phyloP scores from a whole-genome alignment of 768 basidiomycete genomes.

The Boletus sp. region DNA sequence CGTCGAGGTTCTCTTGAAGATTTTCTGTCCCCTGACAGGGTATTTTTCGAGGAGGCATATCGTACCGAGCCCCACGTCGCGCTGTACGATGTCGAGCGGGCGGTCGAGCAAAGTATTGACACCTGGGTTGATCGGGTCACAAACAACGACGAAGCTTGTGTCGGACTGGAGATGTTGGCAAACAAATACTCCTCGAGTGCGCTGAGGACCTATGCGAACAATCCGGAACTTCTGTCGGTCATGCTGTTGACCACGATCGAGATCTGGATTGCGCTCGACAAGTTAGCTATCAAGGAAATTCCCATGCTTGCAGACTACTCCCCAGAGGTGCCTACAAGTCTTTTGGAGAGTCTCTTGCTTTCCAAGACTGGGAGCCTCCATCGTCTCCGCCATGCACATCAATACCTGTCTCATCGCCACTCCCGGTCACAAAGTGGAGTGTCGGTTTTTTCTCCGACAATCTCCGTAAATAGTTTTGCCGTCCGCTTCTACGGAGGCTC shows the following conservation, averaged over 20 bases:
- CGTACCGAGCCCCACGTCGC: not conserved
- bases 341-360: constrained; percentile 30
- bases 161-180: constrained; percentile 23
- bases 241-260: too few relatives aligned
- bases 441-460: constrained; percentile 35
- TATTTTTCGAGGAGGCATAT: not conserved
- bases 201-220: constrained; percentile 23
- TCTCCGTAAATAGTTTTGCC: constrained; percentile 26
- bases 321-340: constrained; percentile 30
- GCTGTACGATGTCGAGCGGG: not conserved
- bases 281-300: constrained; percentile 13
- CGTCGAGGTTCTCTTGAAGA: constrained; percentile 10
- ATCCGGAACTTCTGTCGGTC: not conserved
- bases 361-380: constrained; percentile 26
- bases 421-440: constrained; percentile 4
- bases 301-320: constrained; percentile 3
- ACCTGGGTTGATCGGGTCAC: constrained; percentile 30
- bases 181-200: constrained; percentile 29
- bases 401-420: constrained; percentile 35
- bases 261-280: constrained; percentile 26
- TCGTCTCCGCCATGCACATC: constrained; percentile 27
- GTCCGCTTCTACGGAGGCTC: constrained; percentile 35
- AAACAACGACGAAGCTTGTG: constrained; percentile 10
- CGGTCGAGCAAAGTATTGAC: constrained; percentile 32
- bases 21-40: not conserved